A percentile compares a stretch with the other conserved stretches of the same genome.
Conservation (phyloP, 2,329 filamentous ascomycete genomes). For the Fonsecaea pedrosoi region DNA sequence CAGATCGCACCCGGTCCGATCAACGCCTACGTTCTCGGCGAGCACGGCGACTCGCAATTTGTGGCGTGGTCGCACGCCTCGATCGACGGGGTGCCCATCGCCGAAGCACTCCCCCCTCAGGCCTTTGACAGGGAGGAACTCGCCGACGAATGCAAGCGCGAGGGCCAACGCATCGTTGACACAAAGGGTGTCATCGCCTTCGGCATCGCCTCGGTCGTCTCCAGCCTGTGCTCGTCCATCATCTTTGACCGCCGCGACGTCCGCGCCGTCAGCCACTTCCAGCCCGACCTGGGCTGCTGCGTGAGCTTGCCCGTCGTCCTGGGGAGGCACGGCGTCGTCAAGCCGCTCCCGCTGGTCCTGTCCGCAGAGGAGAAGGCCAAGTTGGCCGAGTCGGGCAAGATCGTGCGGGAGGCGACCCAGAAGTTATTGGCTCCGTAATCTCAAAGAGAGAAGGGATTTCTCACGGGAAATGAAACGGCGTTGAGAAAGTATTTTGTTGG, state of each 20-base stretch:
- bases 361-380: slow-evolving; percentile 27
- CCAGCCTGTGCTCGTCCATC: slow-evolving; percentile 58
- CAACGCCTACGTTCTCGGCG: slow-evolving; percentile 55
- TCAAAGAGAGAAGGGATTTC: neutral
- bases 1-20: slow-evolving; percentile 44
- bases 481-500: neutral
- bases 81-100: slow-evolving; percentile 44
- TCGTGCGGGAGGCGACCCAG: slow-evolving; percentile 11
- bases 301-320: slow-evolving; percentile 58
- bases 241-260: slow-evolving; percentile 56
- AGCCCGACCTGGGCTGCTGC: slow-evolving; percentile 56
- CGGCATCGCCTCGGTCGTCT: slow-evolving; percentile 57
- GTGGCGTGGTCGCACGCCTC: slow-evolving; percentile 54
- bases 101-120: slow-evolving; percentile 16
- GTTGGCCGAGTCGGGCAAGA: slow-evolving; percentile 15
- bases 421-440: neutral
- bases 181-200: slow-evolving; percentile 59
- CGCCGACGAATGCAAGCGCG: slow-evolving; percentile 53
- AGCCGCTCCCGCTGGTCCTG: slow-evolving; percentile 38
- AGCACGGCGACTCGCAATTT: slow-evolving; percentile 57
- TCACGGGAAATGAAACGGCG: no score
- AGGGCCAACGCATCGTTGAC: slow-evolving; percentile 55
- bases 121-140: slow-evolving; percentile 45
- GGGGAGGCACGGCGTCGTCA: slow-evolving; percentile 55
- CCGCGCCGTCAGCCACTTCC: slow-evolving; percentile 57